Conservation (phyloP, 495 filamentous ascomycete genomes). For the Xylaria grammica region DNA sequence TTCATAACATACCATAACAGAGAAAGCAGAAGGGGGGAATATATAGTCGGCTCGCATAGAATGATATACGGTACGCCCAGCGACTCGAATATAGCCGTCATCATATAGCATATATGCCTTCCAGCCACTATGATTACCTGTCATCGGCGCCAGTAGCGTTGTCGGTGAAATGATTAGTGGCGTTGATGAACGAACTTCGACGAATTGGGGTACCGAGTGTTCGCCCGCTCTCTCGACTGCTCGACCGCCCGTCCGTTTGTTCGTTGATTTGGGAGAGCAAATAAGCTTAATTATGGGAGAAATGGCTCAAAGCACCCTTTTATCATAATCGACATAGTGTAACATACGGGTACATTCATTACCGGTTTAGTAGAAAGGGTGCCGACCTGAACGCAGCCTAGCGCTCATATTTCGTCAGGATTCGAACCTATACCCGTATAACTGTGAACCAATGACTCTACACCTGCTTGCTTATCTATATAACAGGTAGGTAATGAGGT, state of each 20-base stretch:
- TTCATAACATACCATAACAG: neutral
- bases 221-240: neutral
- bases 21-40: neutral
- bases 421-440: neutral
- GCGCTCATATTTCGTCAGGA: no score
- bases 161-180: slow-evolving; percentile 5
- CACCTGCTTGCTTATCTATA: neutral
- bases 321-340: neutral
- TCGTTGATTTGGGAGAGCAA: neutral
- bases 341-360: neutral
- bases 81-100: neutral
- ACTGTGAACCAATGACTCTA: neutral
- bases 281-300: neutral
- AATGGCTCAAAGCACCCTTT: neutral
- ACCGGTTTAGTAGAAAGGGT: no score
- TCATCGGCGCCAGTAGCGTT: slow-evolving; percentile 11
- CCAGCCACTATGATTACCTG: neutral
- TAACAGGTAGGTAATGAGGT: neutral
- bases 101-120: neutral
- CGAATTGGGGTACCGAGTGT: slow-evolving; percentile 5
- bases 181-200: slow-evolving; percentile 13
- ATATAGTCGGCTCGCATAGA: neutral
- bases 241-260: neutral
- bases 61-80: neutral
- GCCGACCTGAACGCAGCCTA: no score